A percentile compares a stretch with the other conserved stretches of the same genome.
phyloP scores from a whole-genome alignment of 2,329 filamentous ascomycete species.

The Fusarium coicis region DNA sequence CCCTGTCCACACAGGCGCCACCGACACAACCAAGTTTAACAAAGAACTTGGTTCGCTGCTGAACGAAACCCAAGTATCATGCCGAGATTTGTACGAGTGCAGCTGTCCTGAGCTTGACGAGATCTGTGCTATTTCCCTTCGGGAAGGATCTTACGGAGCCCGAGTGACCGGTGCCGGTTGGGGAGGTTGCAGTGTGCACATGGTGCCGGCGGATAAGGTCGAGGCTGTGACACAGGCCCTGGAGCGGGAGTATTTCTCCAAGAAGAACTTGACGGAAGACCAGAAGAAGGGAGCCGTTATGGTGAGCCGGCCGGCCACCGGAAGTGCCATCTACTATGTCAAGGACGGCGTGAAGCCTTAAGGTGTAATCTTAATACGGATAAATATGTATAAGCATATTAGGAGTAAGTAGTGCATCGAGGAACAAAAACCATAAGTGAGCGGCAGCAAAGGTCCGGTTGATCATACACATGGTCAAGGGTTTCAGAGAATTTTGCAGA shows the following conservation, averaged over 20 bases:
- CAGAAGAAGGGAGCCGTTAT: slow-evolving; percentile 84
- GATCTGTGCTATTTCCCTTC: slow-evolving; percentile 81
- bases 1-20: slow-evolving; percentile 51
- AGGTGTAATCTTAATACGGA: neutral
- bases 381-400: slow-evolving; percentile 3
- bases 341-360: slow-evolving; percentile 41
- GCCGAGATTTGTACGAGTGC: slow-evolving; percentile 88
- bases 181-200: slow-evolving; percentile 95
- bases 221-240: slow-evolving; percentile 80
- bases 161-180: slow-evolving; percentile 93
- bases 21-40: slow-evolving; percentile 71
- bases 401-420: slow-evolving; percentile 5
- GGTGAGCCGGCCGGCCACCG: slow-evolving; percentile 86
- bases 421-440: slow-evolving; percentile 5
- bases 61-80: slow-evolving; percentile 90
- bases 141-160: slow-evolving; percentile 84
- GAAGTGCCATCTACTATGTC: slow-evolving; percentile 66
- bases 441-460: neutral
- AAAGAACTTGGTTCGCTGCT: slow-evolving; percentile 80
- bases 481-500: slow-evolving; percentile 3
- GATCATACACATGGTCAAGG: slow-evolving; percentile 17
- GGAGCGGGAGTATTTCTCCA: slow-evolving; percentile 83
- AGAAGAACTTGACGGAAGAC: slow-evolving; percentile 72
- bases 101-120: slow-evolving; percentile 93
- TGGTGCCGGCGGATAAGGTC: slow-evolving; percentile 86